Percentiles rank a stretch among this genome's conserved stretches.
Conservation (phyloP, 2,329 filamentous ascomycete species). For the Elsinoe fawcettii region DNA sequence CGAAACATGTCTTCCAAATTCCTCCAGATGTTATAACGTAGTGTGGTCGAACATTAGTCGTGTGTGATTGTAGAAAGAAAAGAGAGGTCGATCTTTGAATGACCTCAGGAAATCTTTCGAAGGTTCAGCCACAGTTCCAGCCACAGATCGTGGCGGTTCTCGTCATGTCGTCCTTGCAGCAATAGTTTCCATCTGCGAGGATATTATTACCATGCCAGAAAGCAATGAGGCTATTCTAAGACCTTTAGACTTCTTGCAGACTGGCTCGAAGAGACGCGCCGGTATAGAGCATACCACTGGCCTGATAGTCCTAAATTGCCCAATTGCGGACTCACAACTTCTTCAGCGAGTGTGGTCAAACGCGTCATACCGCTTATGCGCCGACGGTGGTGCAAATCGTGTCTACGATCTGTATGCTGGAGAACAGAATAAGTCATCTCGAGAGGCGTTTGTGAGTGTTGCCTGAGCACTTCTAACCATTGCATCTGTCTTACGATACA, state of each 20-base stretch:
- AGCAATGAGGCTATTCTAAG: neutral
- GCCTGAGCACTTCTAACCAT: neutral
- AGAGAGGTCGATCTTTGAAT: neutral
- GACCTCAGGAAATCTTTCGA: slow-evolving; percentile 20
- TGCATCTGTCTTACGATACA: slow-evolving; percentile 22
- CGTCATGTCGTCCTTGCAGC: neutral
- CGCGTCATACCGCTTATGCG: slow-evolving; percentile 64
- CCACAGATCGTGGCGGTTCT: neutral
- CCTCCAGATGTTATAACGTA: slow-evolving; percentile 1
- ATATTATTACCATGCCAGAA: neutral
- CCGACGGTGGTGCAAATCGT: slow-evolving; percentile 84
- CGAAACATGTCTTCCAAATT: slow-evolving; percentile 44
- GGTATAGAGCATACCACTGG: slow-evolving; percentile 26
- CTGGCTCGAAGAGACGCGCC: neutral
- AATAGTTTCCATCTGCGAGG: neutral
- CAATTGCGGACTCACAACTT: slow-evolving; percentile 46
- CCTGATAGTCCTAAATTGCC: slow-evolving; percentile 55
- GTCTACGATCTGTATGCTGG: slow-evolving; percentile 50
- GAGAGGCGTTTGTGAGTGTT: slow-evolving; percentile 17
- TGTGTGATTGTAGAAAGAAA: slow-evolving; percentile 4
- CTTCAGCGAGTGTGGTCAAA: slow-evolving; percentile 41
- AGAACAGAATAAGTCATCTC: neutral
- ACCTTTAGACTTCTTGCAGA: slow-evolving; percentile 16
- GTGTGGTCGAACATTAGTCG: neutral
- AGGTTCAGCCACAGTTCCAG: neutral